Percentiles rank a stretch among this genome's conserved stretches.
Evolutionary conservation across 495 filamentous ascomycete genomes (phyloP).

Genomic region (Penicillium silybi): DNA sequence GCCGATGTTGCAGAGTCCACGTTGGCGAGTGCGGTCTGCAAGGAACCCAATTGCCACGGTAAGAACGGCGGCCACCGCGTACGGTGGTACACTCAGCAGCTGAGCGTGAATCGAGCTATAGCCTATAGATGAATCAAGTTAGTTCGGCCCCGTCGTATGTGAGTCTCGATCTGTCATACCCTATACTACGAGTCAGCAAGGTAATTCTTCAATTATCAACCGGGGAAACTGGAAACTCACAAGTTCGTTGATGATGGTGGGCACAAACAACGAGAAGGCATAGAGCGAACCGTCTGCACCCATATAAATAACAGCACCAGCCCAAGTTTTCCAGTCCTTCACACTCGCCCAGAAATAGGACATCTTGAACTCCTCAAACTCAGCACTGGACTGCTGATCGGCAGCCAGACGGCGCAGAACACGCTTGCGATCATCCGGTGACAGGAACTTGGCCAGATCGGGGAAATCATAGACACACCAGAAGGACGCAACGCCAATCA

Average conservation of each 20-base stretch:
- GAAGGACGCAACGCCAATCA: conserved; percentile 71
- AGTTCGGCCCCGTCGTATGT: background rate
- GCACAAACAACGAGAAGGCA: conserved; percentile 86
- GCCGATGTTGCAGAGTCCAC: conserved; percentile 78
- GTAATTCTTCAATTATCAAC: background rate
- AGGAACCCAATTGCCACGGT: conserved; percentile 74
- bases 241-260: conserved; percentile 70
- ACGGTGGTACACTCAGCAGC: conserved; percentile 82
- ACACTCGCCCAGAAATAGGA: conserved; percentile 70
- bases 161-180: conserved; percentile 8
- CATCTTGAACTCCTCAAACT: conserved; percentile 76
- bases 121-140: conserved; percentile 39
- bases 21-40: conserved; percentile 72
- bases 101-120: conserved; percentile 69
- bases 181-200: conserved; percentile 7
- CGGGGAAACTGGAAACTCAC: conserved; percentile 26
- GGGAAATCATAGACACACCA: conserved; percentile 92
- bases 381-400: conserved; percentile 75
- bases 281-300: conserved; percentile 69
- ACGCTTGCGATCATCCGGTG: conserved; percentile 63
- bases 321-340: conserved; percentile 85
- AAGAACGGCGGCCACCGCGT: conserved; percentile 73
- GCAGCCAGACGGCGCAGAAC: conserved; percentile 68
- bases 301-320: conserved; percentile 76
- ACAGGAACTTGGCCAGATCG: conserved; percentile 74